Evolutionary conservation across 768 basidiomycete species (phyloP), one percentile per base, ranked within the genome.

Genomic region (Chiua virens): DNA sequence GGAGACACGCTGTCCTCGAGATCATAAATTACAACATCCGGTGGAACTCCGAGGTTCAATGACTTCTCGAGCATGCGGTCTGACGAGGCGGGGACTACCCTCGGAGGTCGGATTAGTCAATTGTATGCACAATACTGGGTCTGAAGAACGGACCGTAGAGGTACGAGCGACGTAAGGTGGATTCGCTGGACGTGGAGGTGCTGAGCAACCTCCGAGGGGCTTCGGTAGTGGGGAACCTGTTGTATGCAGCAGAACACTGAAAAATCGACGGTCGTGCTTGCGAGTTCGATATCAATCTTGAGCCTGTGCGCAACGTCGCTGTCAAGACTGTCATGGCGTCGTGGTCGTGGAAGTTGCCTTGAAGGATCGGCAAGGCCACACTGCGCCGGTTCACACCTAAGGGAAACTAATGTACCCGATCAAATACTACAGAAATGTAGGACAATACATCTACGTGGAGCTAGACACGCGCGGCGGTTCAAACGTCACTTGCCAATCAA

Each of bases 1-100:
- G 87, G 86, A 5, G 90, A 73, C 1, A 95, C 82, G 53, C 88
- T 88, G 66, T 96, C 93, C 66, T 95, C 93, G 13, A 96, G 75
- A 72, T 96, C 93, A 61, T 92, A 94, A 22, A 92, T 86, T 32
- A 93, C 74, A 38, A 86, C 77, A 53, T 96, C 93, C 2, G 91
- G 83, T 3, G 70, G 64, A 14, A 76, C 73, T 21, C 52, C 61
- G 28, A 66, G 38, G 10, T 61, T 67, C 40, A 89, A 74, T 0
- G 89, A 89, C 64, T 93, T 95, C 57, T 84, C 73, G 30, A 96
- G 81, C 87, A 92, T 92, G 37, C 82, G 79, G 32, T 87, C 81
- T 13, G 85, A 87, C 2, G 91, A 87, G 6, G 85, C 78, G 3
- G 93, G 93, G 4, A 96, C 93, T 84, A 14, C 15, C n/a, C n/a